Evolutionary conservation across 495 filamentous ascomycete genomes (phyloP).

Genomic region (Podospora didyma): DNA sequence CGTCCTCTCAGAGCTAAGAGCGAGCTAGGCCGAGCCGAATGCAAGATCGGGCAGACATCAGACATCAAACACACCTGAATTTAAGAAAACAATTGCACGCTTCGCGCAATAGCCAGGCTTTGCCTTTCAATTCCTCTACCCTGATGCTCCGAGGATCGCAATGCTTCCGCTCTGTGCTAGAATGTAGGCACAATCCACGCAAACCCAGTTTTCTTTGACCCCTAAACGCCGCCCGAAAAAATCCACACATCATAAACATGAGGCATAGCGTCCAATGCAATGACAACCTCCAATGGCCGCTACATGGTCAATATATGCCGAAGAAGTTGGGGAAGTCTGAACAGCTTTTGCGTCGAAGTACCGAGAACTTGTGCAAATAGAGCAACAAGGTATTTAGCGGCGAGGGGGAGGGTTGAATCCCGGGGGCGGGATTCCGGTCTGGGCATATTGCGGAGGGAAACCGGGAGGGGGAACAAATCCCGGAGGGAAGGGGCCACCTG

Average conservation of each 20-base stretch:
- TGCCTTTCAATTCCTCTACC: neutral
- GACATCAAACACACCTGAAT: no score
- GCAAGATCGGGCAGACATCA: no score
- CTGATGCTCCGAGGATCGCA: neutral
- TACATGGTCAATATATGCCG: slow-evolving; percentile 6
- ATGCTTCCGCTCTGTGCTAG: neutral
- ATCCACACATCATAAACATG: slow-evolving; percentile 14
- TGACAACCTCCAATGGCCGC: neutral
- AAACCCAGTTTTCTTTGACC: slow-evolving; percentile 19
- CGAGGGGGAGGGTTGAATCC: slow-evolving; percentile 66
- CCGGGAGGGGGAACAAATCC: slow-evolving; percentile 43
- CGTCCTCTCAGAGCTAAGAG: no score
- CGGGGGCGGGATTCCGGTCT: slow-evolving; percentile 42
- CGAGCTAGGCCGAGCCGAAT: no score
- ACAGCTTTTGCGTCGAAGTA: slow-evolving; percentile 15
- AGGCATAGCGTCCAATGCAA: slow-evolving; percentile 11
- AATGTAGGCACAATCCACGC: slow-evolving; percentile 3
- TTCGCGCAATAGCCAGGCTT: neutral
- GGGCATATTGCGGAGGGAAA: slow-evolving; percentile 40
- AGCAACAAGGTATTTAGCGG: slow-evolving; percentile 43
- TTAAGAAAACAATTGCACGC: neutral
- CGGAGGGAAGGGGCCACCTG: slow-evolving; percentile 43
- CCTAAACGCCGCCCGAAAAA: slow-evolving; percentile 25
- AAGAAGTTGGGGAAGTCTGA: slow-evolving; percentile 1
- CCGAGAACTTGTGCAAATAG: slow-evolving; percentile 7